These are phyloP conservation scores for Myxozyma monticola DNA, from an alignment of 805 yeast genomes.

Conservation along the genomic window DNA sequence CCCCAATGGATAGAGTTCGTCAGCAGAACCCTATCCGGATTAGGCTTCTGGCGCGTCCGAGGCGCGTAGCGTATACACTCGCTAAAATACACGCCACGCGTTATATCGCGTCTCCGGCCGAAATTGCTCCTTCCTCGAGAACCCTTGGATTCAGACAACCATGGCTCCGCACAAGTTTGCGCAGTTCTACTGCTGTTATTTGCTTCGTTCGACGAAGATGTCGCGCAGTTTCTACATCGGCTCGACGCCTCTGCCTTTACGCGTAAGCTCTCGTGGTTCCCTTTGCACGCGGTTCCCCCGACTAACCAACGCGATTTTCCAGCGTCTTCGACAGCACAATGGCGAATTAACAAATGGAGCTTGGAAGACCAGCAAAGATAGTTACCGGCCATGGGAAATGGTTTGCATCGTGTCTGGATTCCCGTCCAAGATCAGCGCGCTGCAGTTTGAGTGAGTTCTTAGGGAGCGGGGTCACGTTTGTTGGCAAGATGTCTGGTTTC, in stretches of 20 bases:
- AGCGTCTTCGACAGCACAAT: conserved; percentile 74
- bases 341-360: conserved; percentile 75
- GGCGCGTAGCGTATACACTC: too few relatives aligned
- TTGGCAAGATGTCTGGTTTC: neutral
- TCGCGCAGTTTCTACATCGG: conserved; percentile 71
- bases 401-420: conserved; percentile 64
- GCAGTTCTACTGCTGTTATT: conserved; percentile 67
- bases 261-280: conserved; percentile 38
- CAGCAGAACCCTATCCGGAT: too few relatives aligned
- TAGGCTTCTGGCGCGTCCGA: too few relatives aligned
- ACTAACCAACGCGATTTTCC: neutral
- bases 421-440: conserved; percentile 65
- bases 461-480: too few relatives aligned
- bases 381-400: conserved; percentile 76
- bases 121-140: too few relatives aligned
- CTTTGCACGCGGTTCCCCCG: conserved; percentile 2
- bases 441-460: conserved; percentile 60
- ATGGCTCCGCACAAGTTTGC: conserved; percentile 14
- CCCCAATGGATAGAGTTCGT: too few relatives aligned
- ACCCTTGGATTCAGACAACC: neutral
- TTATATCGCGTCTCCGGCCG: too few relatives aligned
- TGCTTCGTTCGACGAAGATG: conserved; percentile 60
- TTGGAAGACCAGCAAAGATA: conserved; percentile 56
- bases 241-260: conserved; percentile 73
- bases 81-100: too few relatives aligned